A percentile compares a stretch with the other conserved stretches of the same genome.
phyloP scores from a whole-genome alignment of 2,329 filamentous ascomycete genomes.

The Colletotrichum liriopes region DNA sequence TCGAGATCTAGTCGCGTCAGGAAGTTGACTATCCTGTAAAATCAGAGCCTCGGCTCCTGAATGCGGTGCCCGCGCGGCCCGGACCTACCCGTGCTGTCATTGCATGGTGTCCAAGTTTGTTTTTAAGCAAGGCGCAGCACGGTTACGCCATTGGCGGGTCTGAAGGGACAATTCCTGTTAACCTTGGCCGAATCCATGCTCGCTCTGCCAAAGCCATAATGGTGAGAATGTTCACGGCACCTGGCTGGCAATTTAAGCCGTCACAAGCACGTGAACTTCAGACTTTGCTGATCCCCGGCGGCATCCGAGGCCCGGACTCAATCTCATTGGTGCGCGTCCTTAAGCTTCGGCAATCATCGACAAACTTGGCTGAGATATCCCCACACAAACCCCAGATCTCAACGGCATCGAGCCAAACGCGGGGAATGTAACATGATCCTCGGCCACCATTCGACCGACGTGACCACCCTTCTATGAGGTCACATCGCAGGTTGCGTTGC shows the following conservation, averaged over 20 bases:
- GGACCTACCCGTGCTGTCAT: background rate
- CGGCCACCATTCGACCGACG: conserved; percentile 34
- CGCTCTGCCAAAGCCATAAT: background rate
- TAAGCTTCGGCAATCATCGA: background rate
- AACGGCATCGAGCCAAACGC: conserved; percentile 30
- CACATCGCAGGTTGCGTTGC: conserved; percentile 16
- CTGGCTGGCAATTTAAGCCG: background rate
- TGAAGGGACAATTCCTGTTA: background rate
- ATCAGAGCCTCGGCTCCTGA: background rate
- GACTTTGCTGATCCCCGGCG: conserved; percentile 16
- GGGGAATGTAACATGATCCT: conserved; percentile 32
- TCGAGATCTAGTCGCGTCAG: background rate
- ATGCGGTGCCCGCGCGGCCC: background rate
- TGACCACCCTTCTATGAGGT: conserved; percentile 36
- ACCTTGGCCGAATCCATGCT: background rate
- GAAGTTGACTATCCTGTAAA: no score
- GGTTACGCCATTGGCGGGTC: background rate
- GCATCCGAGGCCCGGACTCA: background rate
- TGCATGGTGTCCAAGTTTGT: no score
- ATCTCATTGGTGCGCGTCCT: conserved; percentile 39
- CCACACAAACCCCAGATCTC: conserved; percentile 40
- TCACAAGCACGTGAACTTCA: conserved; percentile 28
- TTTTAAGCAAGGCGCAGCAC: background rate
- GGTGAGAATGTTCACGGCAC: background rate
- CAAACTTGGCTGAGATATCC: conserved; percentile 21